Conservation (phyloP, 805 yeast genomes). For the Candida anglica region DNA sequence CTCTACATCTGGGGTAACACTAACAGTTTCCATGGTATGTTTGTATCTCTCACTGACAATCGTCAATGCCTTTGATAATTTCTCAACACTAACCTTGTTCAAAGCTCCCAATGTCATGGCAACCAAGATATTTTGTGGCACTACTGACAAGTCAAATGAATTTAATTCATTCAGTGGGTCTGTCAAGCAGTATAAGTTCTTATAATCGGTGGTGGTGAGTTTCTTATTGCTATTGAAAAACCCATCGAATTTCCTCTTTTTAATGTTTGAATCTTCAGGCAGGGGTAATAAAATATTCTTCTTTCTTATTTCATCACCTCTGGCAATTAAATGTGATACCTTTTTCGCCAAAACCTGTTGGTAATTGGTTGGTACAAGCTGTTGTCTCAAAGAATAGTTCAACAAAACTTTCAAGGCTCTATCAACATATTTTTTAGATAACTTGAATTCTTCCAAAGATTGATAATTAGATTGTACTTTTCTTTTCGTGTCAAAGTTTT, state of each 20-base stretch:
- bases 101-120: constrained; percentile 68
- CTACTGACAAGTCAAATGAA: constrained; percentile 63
- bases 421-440: constrained; percentile 60
- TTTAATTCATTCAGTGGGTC: constrained; percentile 57
- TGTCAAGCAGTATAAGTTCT: constrained; percentile 64
- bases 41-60: constrained; percentile 65
- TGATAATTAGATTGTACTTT: constrained; percentile 52
- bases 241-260: constrained; percentile 40
- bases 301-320: constrained; percentile 40
- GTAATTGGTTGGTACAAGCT: constrained; percentile 31
- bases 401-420: constrained; percentile 47
- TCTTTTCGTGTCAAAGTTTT: constrained; percentile 56
- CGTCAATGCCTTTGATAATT: constrained; percentile 62
- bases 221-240: constrained; percentile 29
- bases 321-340: constrained; percentile 22
- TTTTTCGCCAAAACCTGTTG: constrained; percentile 25
- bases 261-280: constrained; percentile 26
- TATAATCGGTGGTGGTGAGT: constrained; percentile 39
- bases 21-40: constrained; percentile 20
- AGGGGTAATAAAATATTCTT: constrained; percentile 28
- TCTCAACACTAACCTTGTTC: constrained; percentile 45
- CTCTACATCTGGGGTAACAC: constrained; percentile 2
- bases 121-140: constrained; percentile 62
- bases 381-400: constrained; percentile 33
- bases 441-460: constrained; percentile 43